phyloP scores from a whole-genome alignment of 2,329 filamentous ascomycete genomes.

The Cercospora citrullina region DNA sequence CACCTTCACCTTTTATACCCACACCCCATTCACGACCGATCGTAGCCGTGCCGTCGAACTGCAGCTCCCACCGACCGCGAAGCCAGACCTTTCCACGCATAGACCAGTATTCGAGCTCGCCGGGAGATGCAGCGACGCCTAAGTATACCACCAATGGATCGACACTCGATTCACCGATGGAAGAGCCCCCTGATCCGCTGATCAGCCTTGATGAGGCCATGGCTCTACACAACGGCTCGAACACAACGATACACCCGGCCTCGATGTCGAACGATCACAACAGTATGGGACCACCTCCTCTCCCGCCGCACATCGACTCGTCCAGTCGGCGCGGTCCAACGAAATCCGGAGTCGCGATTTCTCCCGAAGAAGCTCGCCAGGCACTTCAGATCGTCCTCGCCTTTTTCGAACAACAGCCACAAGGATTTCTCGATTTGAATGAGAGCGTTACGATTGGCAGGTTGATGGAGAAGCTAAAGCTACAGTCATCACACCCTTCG shows the following conservation, averaged over 20 bases:
- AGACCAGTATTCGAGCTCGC: conserved; percentile 57
- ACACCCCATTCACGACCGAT: conserved; percentile 41
- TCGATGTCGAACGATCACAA: conserved; percentile 27
- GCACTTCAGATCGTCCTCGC: conserved; percentile 79
- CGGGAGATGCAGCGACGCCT: conserved; percentile 57
- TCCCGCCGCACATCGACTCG: conserved; percentile 41
- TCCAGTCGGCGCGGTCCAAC: conserved; percentile 21
- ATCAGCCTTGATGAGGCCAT: conserved; percentile 46
- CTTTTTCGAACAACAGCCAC: conserved; percentile 73
- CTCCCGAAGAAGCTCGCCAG: conserved; percentile 79
- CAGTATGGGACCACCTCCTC: conserved; percentile 49
- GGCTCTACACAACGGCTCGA: conserved; percentile 31
- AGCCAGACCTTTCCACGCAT: conserved; percentile 84
- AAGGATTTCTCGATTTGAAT: conserved; percentile 69
- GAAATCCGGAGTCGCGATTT: conserved; percentile 50
- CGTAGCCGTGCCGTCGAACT: conserved; percentile 49
- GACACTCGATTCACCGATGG: conserved; percentile 40
- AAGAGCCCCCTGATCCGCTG: conserved; percentile 39
- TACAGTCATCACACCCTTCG: conserved; percentile 41
- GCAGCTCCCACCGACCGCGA: conserved; percentile 70
- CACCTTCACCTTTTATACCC: conserved; percentile 62
- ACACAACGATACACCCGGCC: conserved; percentile 37
- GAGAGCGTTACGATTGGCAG: conserved; percentile 78
- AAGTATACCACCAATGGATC: conserved; percentile 51
- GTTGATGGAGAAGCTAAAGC: conserved; percentile 79